Evolutionary conservation across 2,329 filamentous ascomycete genomes (phyloP), one percentile per base, ranked within the genome.

Genomic region (Emergomyces pasteurianus): DNA sequence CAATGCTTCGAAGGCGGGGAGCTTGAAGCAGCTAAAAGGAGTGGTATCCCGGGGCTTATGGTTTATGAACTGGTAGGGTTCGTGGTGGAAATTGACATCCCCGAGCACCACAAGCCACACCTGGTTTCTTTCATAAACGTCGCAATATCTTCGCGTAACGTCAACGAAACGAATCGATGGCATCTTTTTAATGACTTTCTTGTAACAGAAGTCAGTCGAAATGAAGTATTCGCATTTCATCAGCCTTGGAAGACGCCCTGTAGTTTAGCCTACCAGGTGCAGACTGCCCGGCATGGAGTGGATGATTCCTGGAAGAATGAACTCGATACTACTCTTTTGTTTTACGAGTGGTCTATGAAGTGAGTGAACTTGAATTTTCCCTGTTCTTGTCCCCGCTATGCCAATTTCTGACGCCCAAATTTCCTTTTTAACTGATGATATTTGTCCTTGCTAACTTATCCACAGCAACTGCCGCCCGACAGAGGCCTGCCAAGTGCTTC

Each of bases 141-240:
- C 83, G 78, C 74, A 50, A 70, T 78, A 5, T 78, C 73, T 10
- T 70, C 71, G 28, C 67, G 68, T 7, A 65, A 73, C 38, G 72
- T 81, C 0, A 80, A 84, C 0, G 78, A 77, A 3, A 81, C 85
- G 64, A 87, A 84, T 68, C 86, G 87, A 67, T 99, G 95, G 95
- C 90, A 97, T 74, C 76, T 99, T 0, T 96, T 99, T 78, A 99
- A 99, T 67, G 94, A 99, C 74, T 99, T 99, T 69, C 77, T 96
- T 42, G 95, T 99, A 26, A 85, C 89, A 14, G 86, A 87, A 10
- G 84, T 96, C 18, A 84, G 86, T 38, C 82, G 84, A 34, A 86
- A 91, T 63, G 92, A 99, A 71, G 95, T 92, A 0, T 79, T 97
- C 21, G 86, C 87, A 28, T 99, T 97, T 73, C 92, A 92, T 63